Percentiles rank a stretch among this genome's conserved stretches.
These are phyloP conservation scores for Crataegus laevigata DNA, from an alignment of 306 rosid species.

Conservation along the genomic window DNA sequence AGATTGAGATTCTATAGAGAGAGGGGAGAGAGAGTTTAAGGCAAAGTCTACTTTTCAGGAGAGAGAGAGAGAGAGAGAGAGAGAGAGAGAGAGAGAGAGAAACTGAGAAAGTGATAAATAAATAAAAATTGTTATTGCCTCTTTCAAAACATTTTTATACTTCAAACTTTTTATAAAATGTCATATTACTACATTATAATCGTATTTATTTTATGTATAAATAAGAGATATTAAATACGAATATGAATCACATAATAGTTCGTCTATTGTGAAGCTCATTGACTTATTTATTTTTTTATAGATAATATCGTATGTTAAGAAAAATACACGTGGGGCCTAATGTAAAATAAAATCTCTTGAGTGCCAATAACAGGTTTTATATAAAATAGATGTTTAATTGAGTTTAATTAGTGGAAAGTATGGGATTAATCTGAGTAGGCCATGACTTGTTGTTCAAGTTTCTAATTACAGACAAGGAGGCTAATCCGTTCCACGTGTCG, in stretches of 20 bases:
- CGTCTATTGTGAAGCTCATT: too few species aligned
- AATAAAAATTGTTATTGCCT: not conserved
- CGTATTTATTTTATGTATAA: fast-evolving
- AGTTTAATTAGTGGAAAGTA: constrained; percentile 2
- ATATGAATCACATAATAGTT: too few species aligned
- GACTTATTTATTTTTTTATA: fast-evolving
- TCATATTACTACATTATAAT: fast-evolving
- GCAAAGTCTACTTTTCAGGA: constrained; percentile 27
- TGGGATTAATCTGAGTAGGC: not conserved
- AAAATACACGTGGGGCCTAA: too few species aligned
- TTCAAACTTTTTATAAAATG: too few species aligned
- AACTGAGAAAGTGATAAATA: constrained; percentile 13
- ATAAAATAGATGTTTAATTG: constrained; percentile 9
- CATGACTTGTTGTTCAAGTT: constrained; percentile 33
- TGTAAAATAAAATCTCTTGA: too few species aligned
- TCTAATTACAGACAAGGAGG: not conserved
- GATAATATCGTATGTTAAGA: too few species aligned
- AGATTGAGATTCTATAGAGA: constrained; percentile 7
- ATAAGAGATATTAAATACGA: too few species aligned
- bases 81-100: too few species aligned
- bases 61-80: constrained; percentile 9
- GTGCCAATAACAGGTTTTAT: too few species aligned
- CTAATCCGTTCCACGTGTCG: constrained; percentile 19
- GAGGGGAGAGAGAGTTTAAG: not conserved
- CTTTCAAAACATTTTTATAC: too few species aligned